Base-by-base conservation (phyloP, 495 filamentous ascomycete species). In the Penicillium flavigenum region DNA sequence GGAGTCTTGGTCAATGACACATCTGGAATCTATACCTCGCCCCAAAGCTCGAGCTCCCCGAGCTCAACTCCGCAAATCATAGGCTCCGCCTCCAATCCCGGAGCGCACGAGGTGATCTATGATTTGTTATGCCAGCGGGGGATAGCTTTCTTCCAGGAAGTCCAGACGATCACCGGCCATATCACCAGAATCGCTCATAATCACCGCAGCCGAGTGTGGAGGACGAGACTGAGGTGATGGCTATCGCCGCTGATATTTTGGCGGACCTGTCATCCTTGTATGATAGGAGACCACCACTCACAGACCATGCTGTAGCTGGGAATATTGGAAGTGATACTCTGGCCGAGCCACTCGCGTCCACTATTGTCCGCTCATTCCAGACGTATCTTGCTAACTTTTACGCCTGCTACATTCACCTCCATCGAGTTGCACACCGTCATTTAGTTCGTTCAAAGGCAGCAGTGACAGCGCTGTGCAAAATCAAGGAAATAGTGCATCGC, bases 331-430 rank as follows among this genome's bases (percentile, higher is more conserved):
- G 22, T 7, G 65, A 67, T 24, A 67, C 71, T 10, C 68, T 75
- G 50, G 51, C 77, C 31, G 70, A 73, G 17, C 61, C 62, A 43
- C 68, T 74, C 47, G 72, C 69, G 44, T 58, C 65, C 29, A 67
- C 70, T 14, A 66, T 74, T 34, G 74, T 72, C 8, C 61, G 72
- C 31, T 71, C 63, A 39, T 75, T 74, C 59, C 60, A 74, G 50
- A 69, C 71, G 5, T 76, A 71, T 52, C 65, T 68, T 48, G 70
- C 77, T 22, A 76, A 75, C 47, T 77, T 68, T 61, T 61, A 72
- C 55, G 72, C 75, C 19, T 69, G 63, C 44, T 73, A 72, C 51
- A 72, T 77, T 31, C 72, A 76, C 50, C 61, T 79, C 22, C 76
- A 77, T 57, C 68, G 72, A 19, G 76, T 76, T 12, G 73, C 76